These are phyloP conservation scores for Dryas drummondii DNA, from an alignment of 306 rosid genomes.

Conservation along the genomic window DNA sequence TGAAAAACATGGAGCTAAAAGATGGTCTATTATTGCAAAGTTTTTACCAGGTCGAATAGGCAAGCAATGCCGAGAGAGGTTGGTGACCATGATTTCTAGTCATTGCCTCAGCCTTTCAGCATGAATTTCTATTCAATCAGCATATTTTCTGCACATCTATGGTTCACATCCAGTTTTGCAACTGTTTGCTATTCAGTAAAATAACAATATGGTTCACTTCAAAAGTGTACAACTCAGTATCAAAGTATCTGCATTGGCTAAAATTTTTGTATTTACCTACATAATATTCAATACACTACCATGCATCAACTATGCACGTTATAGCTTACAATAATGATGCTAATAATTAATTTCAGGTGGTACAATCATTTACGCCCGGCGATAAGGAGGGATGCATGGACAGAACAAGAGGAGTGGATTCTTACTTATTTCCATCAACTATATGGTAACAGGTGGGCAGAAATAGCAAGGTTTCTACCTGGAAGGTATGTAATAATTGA, in stretches of 20 bases:
- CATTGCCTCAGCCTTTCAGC: background rate
- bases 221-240: background rate
- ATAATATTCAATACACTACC: background rate
- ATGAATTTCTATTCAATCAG: background rate
- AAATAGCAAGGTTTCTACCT: constrained; percentile 64
- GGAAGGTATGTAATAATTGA: constrained; percentile 52
- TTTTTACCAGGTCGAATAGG: constrained; percentile 61
- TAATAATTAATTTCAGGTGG: constrained; percentile 51
- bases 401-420: constrained; percentile 46
- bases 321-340: background rate
- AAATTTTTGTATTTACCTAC: background rate
- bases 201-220: background rate
- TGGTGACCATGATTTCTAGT: background rate
- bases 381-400: constrained; percentile 56
- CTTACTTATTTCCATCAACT: constrained; percentile 45
- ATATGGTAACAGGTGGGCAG: constrained; percentile 66
- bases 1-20: constrained; percentile 43
- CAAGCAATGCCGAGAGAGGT: constrained; percentile 80
- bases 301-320: background rate
- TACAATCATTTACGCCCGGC: constrained; percentile 56
- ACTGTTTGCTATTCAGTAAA: background rate
- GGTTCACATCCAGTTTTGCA: background rate
- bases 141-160: background rate
- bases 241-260: background rate
- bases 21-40: constrained; percentile 54